Percentiles rank a stretch among this genome's conserved stretches.
Evolutionary conservation across 2,329 filamentous ascomycete species (phyloP).

Genomic region (Talaromyces albobiverticillius): DNA sequence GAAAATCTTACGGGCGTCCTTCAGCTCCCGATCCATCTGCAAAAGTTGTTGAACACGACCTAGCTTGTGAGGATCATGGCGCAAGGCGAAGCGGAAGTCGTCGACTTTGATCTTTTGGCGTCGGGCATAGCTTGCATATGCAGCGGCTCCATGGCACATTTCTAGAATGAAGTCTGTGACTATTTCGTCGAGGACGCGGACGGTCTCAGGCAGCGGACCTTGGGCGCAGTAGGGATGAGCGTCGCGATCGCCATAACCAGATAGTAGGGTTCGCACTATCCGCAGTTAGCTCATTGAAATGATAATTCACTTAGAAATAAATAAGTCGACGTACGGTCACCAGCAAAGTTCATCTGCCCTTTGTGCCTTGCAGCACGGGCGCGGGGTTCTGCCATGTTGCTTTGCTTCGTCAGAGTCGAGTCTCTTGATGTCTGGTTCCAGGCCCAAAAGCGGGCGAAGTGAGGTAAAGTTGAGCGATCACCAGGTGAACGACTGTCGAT

Average conservation of each 20-base stretch:
- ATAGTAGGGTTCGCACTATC: conserved; percentile 41
- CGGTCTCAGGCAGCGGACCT: conserved; percentile 75
- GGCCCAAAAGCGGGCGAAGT: neutral
- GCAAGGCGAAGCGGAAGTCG: conserved; percentile 92
- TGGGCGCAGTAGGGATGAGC: conserved; percentile 64
- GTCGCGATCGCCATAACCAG: conserved; percentile 44
- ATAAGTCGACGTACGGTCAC: conserved; percentile 64
- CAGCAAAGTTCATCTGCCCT: conserved; percentile 74
- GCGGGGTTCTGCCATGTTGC: conserved; percentile 66
- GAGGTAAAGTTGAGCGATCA: neutral
- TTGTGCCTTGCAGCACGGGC: conserved; percentile 76
- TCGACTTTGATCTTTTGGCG: conserved; percentile 98
- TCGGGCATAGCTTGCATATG: conserved; percentile 78
- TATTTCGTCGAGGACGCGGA: conserved; percentile 88
- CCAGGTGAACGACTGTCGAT: neutral
- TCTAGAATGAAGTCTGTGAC: conserved; percentile 96
- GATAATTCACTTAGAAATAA: neutral
- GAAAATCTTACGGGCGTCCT: conserved; percentile 68
- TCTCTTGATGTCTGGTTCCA: conserved; percentile 5
- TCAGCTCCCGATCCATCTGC: conserved; percentile 82
- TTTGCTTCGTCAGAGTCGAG: too few species aligned
- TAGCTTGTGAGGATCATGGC: conserved; percentile 78
- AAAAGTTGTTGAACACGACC: conserved; percentile 88
- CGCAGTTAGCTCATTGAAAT: neutral
- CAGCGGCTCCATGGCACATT: conserved; percentile 83